Evolutionary conservation across 1,139 yeast genomes (phyloP), one percentile per base, ranked within the genome.

Genomic region (Kazachstania sp.): DNA sequence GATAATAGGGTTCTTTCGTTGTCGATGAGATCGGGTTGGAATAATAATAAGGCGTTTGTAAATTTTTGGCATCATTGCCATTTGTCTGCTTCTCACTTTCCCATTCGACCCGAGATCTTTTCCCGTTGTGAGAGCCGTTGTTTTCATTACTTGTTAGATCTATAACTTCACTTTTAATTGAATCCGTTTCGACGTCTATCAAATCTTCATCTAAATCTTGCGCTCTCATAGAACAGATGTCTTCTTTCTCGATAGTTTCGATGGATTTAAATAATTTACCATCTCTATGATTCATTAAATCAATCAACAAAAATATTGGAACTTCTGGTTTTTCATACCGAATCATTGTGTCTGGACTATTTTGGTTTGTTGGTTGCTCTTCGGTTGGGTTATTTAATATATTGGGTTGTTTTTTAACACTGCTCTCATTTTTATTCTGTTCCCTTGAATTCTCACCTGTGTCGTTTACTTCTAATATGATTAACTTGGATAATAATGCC

Each of bases 301-400:
- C 59, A 3, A 56, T 49, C 23, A 57, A 41, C 18, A 54, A 38
- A 37, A 51, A 47, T 18, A 57, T 45, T 18, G 61, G 60, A 6
- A 59, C 47, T 43, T 59, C 55, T 31, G 58, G 56, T 15, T 52
- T 47, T 3, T 47, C 39, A 40, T 49, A 51, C 13, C 48, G 47
- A 11, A 47, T 30, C 4, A 12, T 13, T 4, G 18, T 12, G 6
- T 30, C 28, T 1, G 26, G 11, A 4, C 26, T 31, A 2, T 18
- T 35, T 11, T 38, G 20, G n/a, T 30, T 13, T 30, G 34, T 30
- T 30, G 5, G 13, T 30, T 15, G 16, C 8, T 32, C 19, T 15
- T 15, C 18, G 3, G 12, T 32, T 18, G 19, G 19, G 4, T 32
- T 32, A 15, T 32, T 32, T 11, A 32, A 32, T 32, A 32, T 11